Base-by-base conservation (phyloP, 768 basidiomycete genomes). In the Rhodotorula toruloides region DNA sequence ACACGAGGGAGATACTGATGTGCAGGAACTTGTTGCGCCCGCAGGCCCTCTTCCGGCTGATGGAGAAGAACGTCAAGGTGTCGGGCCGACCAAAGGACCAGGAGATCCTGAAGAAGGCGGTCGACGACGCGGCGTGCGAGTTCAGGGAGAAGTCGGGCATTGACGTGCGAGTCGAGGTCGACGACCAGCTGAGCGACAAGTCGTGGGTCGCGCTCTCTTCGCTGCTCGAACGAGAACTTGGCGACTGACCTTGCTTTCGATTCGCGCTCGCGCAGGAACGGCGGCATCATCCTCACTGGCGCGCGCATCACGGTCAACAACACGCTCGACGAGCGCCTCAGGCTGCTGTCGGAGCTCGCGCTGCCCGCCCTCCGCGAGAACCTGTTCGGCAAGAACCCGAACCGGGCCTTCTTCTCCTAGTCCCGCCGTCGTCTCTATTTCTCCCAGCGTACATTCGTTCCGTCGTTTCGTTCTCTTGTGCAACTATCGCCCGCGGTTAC, bases 331-430 rank as follows among this genome's bases (percentile, higher is more conserved):
- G 92, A 97, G 77, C 83, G 94, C 53, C 78, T 99, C 75, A 83
- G 86, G 70, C 77, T 98, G 71, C 80, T 99, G 46, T 92, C 97
- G 79, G 90, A 96, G 39, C 64, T 94, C 90, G 97, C 97, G 94
- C 81, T 98, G 32, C 94, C 94, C 3, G 92, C 96, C 79, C 90
- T 98, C 72, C 82, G 94, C 72, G 82, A 82, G 69, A 88, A 91
- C 73, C 81, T 97, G 50, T 98, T 94, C 72, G 94, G 94, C 22
- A 78, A 82, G 40, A 97, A 97, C 78, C 83, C 84, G 78, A 97
- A 94, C 80, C 85, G 93, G 75, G 46, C 34, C 16, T 17, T 16
- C 27, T 17, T 21, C 39, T 42, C 22, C 7, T 14, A 25, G 27
- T 47, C n/a, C n/a, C n/a, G n/a, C n/a, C n/a, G n/a, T n/a, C n/a